These are phyloP conservation scores for Amaranthus palmeri DNA, from an alignment of 148 eudicot species.

Conservation along the genomic window DNA sequence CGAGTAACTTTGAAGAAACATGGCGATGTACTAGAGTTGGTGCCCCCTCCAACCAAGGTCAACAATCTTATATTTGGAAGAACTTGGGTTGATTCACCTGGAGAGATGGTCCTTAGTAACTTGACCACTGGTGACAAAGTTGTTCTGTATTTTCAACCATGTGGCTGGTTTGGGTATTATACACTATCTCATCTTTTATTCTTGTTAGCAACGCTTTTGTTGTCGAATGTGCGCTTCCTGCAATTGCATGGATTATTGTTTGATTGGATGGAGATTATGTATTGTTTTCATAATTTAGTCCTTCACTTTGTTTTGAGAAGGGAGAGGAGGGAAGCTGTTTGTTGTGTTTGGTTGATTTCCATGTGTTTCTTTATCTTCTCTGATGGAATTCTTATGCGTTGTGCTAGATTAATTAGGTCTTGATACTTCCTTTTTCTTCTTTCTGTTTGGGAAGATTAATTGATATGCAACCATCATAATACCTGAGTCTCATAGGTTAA, in stretches of 20 bases:
- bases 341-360: not conserved
- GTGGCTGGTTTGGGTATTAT: conserved; percentile 95
- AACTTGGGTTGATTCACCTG: conserved; percentile 96
- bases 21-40: conserved; percentile 78
- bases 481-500: not conserved
- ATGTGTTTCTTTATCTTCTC: not conserved
- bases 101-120: conserved; percentile 88
- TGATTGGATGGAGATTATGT: too few species aligned
- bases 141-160: conserved; percentile 91
- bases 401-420: not conserved
- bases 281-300: too few species aligned
- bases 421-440: not conserved
- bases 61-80: conserved; percentile 90
- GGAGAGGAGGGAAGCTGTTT: not conserved
- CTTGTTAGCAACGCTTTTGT: conserved; percentile 6
- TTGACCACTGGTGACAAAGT: conserved; percentile 90
- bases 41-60: conserved; percentile 92
- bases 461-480: too few species aligned
- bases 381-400: not conserved
- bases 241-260: not conserved
- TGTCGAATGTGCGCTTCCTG: not conserved
- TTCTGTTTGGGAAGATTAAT: too few species aligned
- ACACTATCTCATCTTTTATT: not conserved
- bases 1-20: conserved; percentile 65
- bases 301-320: not conserved